These are phyloP conservation scores for Kodamaea jinghongensis DNA, from an alignment of 805 yeast genomes.

Conservation along the genomic window DNA sequence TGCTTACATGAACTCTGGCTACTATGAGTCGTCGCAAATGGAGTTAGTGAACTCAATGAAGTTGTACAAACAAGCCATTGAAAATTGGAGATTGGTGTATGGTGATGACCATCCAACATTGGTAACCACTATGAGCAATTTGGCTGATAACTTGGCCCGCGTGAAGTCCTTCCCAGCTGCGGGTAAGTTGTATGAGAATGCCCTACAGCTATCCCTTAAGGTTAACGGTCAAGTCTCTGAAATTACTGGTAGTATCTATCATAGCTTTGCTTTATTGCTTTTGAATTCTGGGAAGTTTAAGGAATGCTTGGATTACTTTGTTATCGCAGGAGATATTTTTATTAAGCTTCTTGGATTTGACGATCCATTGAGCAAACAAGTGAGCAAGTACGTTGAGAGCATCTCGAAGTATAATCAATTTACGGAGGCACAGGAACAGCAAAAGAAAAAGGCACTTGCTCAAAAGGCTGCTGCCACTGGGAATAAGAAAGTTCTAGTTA, in stretches of 20 bases:
- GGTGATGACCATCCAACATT: slow-evolving; percentile 69
- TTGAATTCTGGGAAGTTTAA: slow-evolving; percentile 51
- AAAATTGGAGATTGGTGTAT: slow-evolving; percentile 55
- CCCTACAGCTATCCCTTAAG: slow-evolving; percentile 49
- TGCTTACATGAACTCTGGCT: slow-evolving; percentile 71
- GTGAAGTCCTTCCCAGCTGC: slow-evolving; percentile 49
- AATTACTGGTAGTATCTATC: slow-evolving; percentile 62
- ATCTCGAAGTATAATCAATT: slow-evolving; percentile 49
- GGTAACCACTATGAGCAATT: slow-evolving; percentile 59
- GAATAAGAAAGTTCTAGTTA: slow-evolving; percentile 17
- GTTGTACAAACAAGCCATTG: slow-evolving; percentile 57
- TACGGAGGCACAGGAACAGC: slow-evolving; percentile 35
- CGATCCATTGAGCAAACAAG: slow-evolving; percentile 64
- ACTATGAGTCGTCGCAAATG: slow-evolving; percentile 60
- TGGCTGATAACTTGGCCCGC: slow-evolving; percentile 57
- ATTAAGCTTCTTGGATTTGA: slow-evolving; percentile 60
- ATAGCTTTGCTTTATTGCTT: slow-evolving; percentile 55
- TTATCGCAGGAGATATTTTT: slow-evolving; percentile 57
- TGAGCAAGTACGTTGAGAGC: slow-evolving; percentile 60
- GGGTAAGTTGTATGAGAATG: slow-evolving; percentile 48
- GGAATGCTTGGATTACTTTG: slow-evolving; percentile 55
- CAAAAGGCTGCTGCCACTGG: slow-evolving; percentile 27
- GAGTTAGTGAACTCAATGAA: slow-evolving; percentile 60
- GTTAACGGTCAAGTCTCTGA: slow-evolving; percentile 59
- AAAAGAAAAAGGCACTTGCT: slow-evolving; percentile 19